A percentile compares a stretch with the other conserved stretches of the same genome.
Conservation (phyloP, 2,329 filamentous ascomycete genomes). For the Epichloe uncinata region DNA sequence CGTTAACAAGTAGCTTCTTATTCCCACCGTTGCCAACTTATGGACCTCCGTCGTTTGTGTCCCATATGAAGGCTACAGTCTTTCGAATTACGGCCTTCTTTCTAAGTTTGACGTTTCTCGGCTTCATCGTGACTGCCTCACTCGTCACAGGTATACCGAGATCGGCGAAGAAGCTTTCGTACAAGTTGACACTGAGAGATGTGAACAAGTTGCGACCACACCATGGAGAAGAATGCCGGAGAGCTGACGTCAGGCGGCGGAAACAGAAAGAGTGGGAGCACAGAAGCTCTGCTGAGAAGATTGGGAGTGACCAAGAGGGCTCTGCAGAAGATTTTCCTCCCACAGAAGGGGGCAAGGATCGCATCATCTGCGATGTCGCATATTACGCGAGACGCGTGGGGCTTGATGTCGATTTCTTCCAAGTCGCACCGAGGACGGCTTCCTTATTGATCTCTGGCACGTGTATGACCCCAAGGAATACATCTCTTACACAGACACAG, state of each 20-base stretch:
- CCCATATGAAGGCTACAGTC: background rate
- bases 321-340: conserved; percentile 49
- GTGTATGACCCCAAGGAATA: conserved; percentile 74
- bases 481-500: conserved; percentile 16
- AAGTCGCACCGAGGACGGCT: conserved; percentile 92
- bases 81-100: conserved; percentile 50
- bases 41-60: conserved; percentile 53
- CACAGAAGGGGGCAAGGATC: conserved; percentile 69
- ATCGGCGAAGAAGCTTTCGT: conserved; percentile 33
- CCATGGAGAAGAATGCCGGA: conserved; percentile 54
- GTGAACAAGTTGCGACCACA: conserved; percentile 53
- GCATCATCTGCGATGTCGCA: conserved; percentile 60
- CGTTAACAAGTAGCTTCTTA: conserved; percentile 50
- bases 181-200: conserved; percentile 43
- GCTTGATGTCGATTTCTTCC: conserved; percentile 68
- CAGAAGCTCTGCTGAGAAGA: conserved; percentile 21
- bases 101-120: conserved; percentile 67
- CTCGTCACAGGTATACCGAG: conserved; percentile 52
- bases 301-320: conserved; percentile 29
- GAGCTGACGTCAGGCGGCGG: conserved; percentile 41
- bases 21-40: conserved; percentile 80
- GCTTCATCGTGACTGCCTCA: conserved; percentile 61
- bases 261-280: conserved; percentile 51
- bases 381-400: conserved; percentile 86
- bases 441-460: conserved; percentile 81